Evolutionary conservation across 2,329 filamentous ascomycete genomes (phyloP).

Genomic region (Aspergillus sp.): DNA sequence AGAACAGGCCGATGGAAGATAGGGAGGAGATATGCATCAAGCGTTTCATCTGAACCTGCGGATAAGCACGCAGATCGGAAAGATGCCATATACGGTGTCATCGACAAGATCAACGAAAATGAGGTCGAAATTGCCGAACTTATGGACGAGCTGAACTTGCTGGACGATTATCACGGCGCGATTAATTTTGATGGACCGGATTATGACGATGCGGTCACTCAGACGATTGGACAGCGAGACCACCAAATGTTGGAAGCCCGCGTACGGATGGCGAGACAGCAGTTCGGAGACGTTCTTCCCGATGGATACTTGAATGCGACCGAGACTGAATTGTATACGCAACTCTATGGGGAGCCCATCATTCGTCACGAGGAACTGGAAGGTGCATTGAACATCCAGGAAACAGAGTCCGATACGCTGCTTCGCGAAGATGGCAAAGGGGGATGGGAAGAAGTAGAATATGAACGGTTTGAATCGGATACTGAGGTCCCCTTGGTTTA

Average conservation of each 20-base stretch:
- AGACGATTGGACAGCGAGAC: slow-evolving; percentile 30
- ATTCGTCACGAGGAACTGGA: slow-evolving; percentile 20
- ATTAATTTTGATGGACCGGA: slow-evolving; percentile 23
- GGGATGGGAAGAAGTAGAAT: slow-evolving; percentile 35
- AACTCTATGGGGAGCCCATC: slow-evolving; percentile 75
- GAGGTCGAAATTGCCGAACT: slow-evolving; percentile 33
- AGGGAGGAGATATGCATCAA: slow-evolving; percentile 23
- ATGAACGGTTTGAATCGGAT: slow-evolving; percentile 16
- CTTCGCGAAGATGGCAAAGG: slow-evolving; percentile 38
- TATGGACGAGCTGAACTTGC: slow-evolving; percentile 33
- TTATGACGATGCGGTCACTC: slow-evolving; percentile 25
- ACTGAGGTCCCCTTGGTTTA: slow-evolving; percentile 26
- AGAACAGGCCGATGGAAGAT: slow-evolving; percentile 8
- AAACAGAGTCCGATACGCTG: slow-evolving; percentile 32
- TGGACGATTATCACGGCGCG: slow-evolving; percentile 25
- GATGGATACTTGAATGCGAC: slow-evolving; percentile 65
- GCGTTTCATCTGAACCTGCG: slow-evolving; percentile 15
- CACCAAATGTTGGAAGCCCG: slow-evolving; percentile 31
- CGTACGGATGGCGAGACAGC: slow-evolving; percentile 69
- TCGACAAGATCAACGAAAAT: slow-evolving; percentile 36
- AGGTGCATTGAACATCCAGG: slow-evolving; percentile 26
- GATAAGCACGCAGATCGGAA: slow-evolving; percentile 19
- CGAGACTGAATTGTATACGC: slow-evolving; percentile 73
- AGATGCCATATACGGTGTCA: slow-evolving; percentile 32
- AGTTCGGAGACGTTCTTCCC: slow-evolving; percentile 75